A percentile compares a stretch with the other conserved stretches of the same genome.
Evolutionary conservation across 2,329 filamentous ascomycete species (phyloP).

Genomic region (Talaromyces funiculosus): DNA sequence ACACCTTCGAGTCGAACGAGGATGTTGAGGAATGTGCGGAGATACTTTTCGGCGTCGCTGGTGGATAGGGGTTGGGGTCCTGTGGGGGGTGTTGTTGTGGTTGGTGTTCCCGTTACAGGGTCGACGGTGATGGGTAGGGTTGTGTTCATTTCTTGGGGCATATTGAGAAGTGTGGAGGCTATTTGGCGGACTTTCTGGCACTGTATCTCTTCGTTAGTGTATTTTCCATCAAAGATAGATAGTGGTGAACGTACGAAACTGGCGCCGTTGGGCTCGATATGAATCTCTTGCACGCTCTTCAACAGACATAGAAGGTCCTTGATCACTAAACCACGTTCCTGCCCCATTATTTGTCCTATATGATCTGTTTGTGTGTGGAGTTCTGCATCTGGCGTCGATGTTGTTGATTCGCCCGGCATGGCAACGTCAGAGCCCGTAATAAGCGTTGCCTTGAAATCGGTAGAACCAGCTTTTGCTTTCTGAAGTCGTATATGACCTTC

Average conservation of each 20-base stretch:
- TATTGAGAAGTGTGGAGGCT: slow-evolving; percentile 69
- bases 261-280: slow-evolving; percentile 69
- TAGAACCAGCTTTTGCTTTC: slow-evolving; percentile 8
- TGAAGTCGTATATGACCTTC: slow-evolving; percentile 51
- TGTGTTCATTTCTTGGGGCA: slow-evolving; percentile 40
- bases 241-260: slow-evolving; percentile 51
- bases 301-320: slow-evolving; percentile 71
- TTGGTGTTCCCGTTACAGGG: background rate
- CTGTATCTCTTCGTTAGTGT: slow-evolving; percentile 30
- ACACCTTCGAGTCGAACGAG: slow-evolving; percentile 67
- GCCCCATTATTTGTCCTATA: slow-evolving; percentile 60
- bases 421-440: slow-evolving; percentile 17
- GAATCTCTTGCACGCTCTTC: slow-evolving; percentile 71
- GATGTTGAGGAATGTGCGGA: slow-evolving; percentile 67
- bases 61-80: slow-evolving; percentile 27
- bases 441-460: background rate
- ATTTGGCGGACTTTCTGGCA: slow-evolving; percentile 82
- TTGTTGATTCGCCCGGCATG: slow-evolving; percentile 16
- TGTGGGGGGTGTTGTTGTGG: slow-evolving; percentile 12
- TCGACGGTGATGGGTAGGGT: background rate
- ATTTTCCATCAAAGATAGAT: background rate
- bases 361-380: slow-evolving; percentile 39
- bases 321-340: slow-evolving; percentile 75
- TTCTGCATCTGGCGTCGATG: slow-evolving; percentile 25
- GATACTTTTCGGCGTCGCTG: slow-evolving; percentile 62